Evolutionary conservation across 228 moss, liverwort and hornwort genomes (phyloP).

Genomic region (Sphagnum fallax): DNA sequence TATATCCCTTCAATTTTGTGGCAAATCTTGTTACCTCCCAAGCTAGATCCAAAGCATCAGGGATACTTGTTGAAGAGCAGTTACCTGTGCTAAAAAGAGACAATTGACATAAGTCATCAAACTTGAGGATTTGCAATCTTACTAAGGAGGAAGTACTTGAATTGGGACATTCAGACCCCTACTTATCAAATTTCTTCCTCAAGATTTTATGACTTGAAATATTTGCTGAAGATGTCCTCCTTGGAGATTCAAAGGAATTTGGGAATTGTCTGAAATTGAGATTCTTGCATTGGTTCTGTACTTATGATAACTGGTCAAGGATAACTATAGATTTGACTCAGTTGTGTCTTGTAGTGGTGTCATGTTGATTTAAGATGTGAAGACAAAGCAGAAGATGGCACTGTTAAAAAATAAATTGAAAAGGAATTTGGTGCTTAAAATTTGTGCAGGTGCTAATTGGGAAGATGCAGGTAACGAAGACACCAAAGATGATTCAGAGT

Average conservation of each 20-base stretch:
- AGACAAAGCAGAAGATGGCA: too few species aligned
- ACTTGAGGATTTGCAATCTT: too few species aligned
- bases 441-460: slow-evolving; percentile 36
- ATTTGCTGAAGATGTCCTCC: not conserved
- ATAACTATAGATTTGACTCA: not conserved
- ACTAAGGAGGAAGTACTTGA: too few species aligned
- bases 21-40: not conserved
- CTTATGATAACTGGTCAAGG: not conserved
- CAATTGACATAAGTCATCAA: too few species aligned
- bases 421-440: not conserved
- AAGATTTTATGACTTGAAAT: not conserved
- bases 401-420: not conserved
- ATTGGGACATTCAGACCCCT: too few species aligned
- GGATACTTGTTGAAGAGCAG: too few species aligned
- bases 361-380: too few species aligned
- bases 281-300: not conserved
- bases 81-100: too few species aligned
- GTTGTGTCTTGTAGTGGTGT: too few species aligned
- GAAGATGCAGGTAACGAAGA: slow-evolving; percentile 13
- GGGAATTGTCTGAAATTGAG: not conserved
- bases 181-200: too few species aligned
- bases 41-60: too few species aligned
- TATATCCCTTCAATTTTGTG: not conserved
- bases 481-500: slow-evolving; percentile 7
- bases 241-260: not conserved